Conservation (phyloP, 148 eudicot species). For the Camellia granthamiana region DNA sequence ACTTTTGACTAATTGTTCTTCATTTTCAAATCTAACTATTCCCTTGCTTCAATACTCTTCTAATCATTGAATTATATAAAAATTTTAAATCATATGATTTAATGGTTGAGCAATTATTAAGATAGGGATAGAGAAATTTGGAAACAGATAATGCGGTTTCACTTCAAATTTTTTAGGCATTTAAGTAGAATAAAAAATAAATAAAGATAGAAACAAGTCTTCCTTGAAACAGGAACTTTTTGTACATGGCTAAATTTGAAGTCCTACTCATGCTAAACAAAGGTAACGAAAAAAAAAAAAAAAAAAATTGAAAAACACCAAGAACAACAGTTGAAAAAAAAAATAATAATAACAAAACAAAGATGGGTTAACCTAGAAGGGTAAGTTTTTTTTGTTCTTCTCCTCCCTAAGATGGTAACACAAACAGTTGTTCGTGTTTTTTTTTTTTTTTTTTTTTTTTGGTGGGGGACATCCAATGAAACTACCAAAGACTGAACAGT, state of each 20-base stretch:
- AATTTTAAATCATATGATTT: too few relatives aligned
- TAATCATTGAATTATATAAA: too few relatives aligned
- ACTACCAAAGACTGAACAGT: not conserved
- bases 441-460: not conserved
- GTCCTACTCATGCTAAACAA: slow-evolving; percentile 34
- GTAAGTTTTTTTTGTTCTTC: not conserved
- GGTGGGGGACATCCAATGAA: slow-evolving; percentile 1
- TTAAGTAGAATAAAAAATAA: not conserved
- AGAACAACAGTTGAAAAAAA: not conserved
- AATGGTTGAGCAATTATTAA: too few relatives aligned
- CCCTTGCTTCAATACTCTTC: too few relatives aligned
- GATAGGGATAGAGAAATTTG: too few relatives aligned
- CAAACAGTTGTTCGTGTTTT: slow-evolving; percentile 12
- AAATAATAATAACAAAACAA: not conserved
- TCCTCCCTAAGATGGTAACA: slow-evolving; percentile 17
- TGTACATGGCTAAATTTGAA: slow-evolving; percentile 39
- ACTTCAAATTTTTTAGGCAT: too few relatives aligned
- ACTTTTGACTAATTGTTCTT: too few relatives aligned
- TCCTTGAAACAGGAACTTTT: slow-evolving; percentile 35
- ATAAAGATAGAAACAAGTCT: slow-evolving; percentile 4
- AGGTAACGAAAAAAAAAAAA: slow-evolving; percentile 12
- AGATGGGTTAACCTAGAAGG: slow-evolving; percentile 28
- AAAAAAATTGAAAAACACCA: slow-evolving; percentile 15
- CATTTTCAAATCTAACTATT: too few relatives aligned
- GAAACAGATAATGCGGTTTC: too few relatives aligned